Percentiles rank a stretch among this genome's conserved stretches.
Evolutionary conservation across 2,329 filamentous ascomycete genomes (phyloP).

Genomic region (Drechslerella dactyloides): DNA sequence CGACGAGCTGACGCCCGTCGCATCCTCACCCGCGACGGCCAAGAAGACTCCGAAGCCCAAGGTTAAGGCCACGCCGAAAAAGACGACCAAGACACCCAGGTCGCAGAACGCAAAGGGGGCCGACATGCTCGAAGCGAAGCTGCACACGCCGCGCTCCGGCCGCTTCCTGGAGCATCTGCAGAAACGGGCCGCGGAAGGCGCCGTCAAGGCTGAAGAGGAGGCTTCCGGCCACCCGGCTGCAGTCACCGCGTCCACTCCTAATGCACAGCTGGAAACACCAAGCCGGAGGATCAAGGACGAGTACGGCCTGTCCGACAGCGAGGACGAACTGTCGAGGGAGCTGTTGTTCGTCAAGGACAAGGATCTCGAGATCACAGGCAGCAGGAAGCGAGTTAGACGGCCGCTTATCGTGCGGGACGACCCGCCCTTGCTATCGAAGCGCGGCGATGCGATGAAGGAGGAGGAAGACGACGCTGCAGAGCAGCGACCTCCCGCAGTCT

Average conservation of each 20-base stretch:
- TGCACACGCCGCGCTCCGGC: slow-evolving; percentile 43
- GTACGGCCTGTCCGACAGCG: slow-evolving; percentile 34
- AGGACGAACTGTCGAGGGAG: slow-evolving; percentile 34
- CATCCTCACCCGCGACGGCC: slow-evolving; percentile 17
- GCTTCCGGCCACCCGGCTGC: background rate
- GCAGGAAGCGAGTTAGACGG: slow-evolving; percentile 17
- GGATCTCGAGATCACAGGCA: slow-evolving; percentile 8
- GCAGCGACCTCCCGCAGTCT: slow-evolving; percentile 14
- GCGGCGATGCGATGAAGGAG: slow-evolving; percentile 1
- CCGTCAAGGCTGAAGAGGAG: background rate
- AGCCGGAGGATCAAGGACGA: slow-evolving; percentile 16
- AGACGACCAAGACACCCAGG: slow-evolving; percentile 22
- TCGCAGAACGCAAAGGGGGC: slow-evolving; percentile 18
- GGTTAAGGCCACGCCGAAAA: slow-evolving; percentile 16
- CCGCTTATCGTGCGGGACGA: slow-evolving; percentile 24
- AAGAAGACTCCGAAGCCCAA: slow-evolving; percentile 26
- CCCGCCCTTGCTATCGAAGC: background rate
- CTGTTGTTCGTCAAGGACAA: slow-evolving; percentile 26
- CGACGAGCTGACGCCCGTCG: slow-evolving; percentile 2
- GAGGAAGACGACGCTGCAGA: slow-evolving; percentile 3
- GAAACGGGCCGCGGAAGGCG: slow-evolving; percentile 11
- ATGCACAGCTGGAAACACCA: slow-evolving; percentile 6
- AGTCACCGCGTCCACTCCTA: background rate
- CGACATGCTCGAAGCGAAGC: slow-evolving; percentile 26
- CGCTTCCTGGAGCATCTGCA: slow-evolving; percentile 40